These are phyloP conservation scores for Fusarium sp. DNA, from an alignment of 2,329 filamentous ascomycete species.

Conservation along the genomic window DNA sequence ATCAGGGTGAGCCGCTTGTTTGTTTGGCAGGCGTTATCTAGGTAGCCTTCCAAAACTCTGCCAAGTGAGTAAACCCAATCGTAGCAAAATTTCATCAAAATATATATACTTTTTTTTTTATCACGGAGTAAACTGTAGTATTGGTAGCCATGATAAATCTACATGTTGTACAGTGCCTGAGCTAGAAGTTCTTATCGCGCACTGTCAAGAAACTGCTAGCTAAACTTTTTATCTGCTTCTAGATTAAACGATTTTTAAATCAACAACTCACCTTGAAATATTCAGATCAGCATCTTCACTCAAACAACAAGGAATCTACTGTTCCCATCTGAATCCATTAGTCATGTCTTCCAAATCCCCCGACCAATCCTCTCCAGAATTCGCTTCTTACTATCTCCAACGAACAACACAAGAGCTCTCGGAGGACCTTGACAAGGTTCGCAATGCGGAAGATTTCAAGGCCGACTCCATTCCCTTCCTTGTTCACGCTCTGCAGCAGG, in stretches of 20 bases:
- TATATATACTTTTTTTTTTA: too few species aligned
- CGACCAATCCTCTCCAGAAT: conserved; percentile 54
- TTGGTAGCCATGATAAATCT: not conserved
- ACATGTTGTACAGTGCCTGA: conserved; percentile 7
- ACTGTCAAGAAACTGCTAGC: conserved; percentile 5
- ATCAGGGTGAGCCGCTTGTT: too few species aligned
- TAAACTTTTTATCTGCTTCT: conserved; percentile 8
- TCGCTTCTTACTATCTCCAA: conserved; percentile 76
- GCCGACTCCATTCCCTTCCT: conserved; percentile 73
- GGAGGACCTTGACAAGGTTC: conserved; percentile 79
- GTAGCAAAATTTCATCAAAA: too few species aligned
- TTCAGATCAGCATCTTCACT: not conserved
- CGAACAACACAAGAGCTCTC: conserved; percentile 77
- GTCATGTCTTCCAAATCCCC: conserved; percentile 39
- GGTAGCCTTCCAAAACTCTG: too few species aligned
- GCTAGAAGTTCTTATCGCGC: not conserved
- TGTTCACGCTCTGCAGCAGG: conserved; percentile 76
- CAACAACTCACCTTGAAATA: not conserved
- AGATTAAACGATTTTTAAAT: not conserved
- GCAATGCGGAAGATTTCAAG: conserved; percentile 77
- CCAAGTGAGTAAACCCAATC: too few species aligned
- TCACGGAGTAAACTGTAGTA: not conserved
- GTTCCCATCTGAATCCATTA: not conserved
- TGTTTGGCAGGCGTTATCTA: too few species aligned
- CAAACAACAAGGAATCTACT: too few species aligned